These are phyloP conservation scores for Umbellularia californica DNA, from an alignment of 164 flowering plant species.

Conservation along the genomic window DNA sequence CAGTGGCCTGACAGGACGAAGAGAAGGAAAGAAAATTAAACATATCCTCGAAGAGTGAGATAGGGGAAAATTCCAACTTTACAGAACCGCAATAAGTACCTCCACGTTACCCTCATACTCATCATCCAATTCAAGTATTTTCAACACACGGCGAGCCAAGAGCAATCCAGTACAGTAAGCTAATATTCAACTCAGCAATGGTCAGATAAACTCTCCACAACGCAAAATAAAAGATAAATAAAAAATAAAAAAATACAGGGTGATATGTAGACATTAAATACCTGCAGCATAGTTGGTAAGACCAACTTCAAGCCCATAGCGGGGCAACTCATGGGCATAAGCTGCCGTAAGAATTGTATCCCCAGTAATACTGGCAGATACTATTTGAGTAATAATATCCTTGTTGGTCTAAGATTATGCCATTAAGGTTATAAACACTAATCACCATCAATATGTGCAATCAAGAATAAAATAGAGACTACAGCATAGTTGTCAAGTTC, in stretches of 20 bases:
- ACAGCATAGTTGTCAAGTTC: too few relatives aligned
- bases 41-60: too few relatives aligned
- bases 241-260: too few relatives aligned
- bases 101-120: slow-evolving; percentile 34
- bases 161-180: slow-evolving; percentile 45
- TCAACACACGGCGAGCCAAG: slow-evolving; percentile 40
- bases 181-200: neutral
- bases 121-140: slow-evolving; percentile 38
- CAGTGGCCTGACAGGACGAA: slow-evolving; percentile 25
- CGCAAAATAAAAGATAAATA: neutral
- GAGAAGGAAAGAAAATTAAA: too few relatives aligned
- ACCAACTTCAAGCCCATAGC: slow-evolving; percentile 83
- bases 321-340: slow-evolving; percentile 79
- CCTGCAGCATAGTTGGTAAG: slow-evolving; percentile 95
- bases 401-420: slow-evolving; percentile 62
- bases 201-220: neutral
- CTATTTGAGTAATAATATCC: slow-evolving; percentile 69
- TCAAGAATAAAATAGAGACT: too few relatives aligned
- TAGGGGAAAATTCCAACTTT: neutral
- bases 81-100: neutral
- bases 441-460: slow-evolving; percentile 27
- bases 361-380: slow-evolving; percentile 79
- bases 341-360: slow-evolving; percentile 77
- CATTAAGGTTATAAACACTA: slow-evolving; percentile 23
- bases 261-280: slow-evolving; percentile 9